Evolutionary conservation across 1,284 basidiomycete genomes (phyloP).

Genomic region (Trichosporon asahii): DNA sequence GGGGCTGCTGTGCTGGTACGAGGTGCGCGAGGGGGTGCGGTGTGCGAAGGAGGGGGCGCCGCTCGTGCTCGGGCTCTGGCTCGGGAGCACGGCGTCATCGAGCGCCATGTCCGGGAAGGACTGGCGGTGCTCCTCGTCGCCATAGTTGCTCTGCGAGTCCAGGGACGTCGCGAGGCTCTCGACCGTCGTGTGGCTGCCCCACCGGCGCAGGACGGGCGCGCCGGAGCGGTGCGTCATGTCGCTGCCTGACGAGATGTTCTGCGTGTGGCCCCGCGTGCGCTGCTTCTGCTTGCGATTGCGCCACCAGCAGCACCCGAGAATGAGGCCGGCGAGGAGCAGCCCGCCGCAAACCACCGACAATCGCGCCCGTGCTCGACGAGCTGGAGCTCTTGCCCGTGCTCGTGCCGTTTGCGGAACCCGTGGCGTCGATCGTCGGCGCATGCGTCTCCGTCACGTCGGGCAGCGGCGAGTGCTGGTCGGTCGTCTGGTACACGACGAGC

Average conservation of each 20-base stretch:
- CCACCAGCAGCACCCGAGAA: slow-evolving; percentile 7
- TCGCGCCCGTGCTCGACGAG: background rate
- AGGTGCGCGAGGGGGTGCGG: background rate
- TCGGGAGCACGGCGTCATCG: slow-evolving; percentile 3
- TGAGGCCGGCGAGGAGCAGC: background rate
- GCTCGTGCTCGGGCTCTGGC: background rate
- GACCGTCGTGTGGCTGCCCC: background rate
- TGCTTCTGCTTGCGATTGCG: background rate
- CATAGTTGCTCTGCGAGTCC: background rate
- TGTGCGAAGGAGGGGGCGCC: background rate
- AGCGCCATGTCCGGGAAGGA: slow-evolving; percentile 1
- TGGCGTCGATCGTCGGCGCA: background rate
- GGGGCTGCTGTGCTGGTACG: background rate
- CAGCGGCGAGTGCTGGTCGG: background rate
- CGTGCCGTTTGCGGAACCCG: background rate
- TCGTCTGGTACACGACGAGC: background rate
- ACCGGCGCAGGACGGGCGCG: background rate
- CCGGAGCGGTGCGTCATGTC: slow-evolving; percentile 9
- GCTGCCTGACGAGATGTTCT: background rate
- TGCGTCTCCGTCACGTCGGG: background rate
- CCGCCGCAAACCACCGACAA: slow-evolving; percentile 1
- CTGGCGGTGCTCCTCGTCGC: background rate
- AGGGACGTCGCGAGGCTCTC: background rate
- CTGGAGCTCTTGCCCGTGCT: background rate
- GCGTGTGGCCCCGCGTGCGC: background rate